Evolutionary conservation across 371 early-diverging fungal species (phyloP).

Genomic region (Zychaea mexicana): DNA sequence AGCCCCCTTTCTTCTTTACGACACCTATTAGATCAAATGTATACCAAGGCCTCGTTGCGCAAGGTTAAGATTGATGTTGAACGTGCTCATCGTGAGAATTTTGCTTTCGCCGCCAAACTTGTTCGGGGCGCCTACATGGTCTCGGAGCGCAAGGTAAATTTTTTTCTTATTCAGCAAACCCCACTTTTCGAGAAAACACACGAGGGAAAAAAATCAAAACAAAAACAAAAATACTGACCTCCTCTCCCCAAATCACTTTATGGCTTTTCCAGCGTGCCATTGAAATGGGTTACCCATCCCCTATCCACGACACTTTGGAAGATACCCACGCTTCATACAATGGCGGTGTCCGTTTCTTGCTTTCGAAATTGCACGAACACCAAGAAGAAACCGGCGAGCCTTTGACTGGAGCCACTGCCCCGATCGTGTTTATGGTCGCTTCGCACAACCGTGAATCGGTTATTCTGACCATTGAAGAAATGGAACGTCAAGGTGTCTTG

Average conservation of each 20-base stretch:
- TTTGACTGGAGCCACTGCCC: slow-evolving; percentile 37
- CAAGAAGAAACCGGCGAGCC: slow-evolving; percentile 26
- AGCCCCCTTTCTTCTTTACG: neutral
- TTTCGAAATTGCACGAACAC: slow-evolving; percentile 53
- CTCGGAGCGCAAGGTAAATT: slow-evolving; percentile 68
- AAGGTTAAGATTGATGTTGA: slow-evolving; percentile 75
- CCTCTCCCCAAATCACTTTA: neutral
- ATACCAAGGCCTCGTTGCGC: slow-evolving; percentile 73
- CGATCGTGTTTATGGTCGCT: slow-evolving; percentile 83
- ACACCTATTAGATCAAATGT: slow-evolving; percentile 85
- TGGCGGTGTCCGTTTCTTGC: slow-evolving; percentile 72
- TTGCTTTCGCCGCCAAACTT: slow-evolving; percentile 86
- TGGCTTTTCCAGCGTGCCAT: slow-evolving; percentile 55
- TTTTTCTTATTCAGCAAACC: neutral
- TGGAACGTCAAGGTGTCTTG: slow-evolving; percentile 63
- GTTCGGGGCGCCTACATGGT: slow-evolving; percentile 96
- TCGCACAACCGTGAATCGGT: slow-evolving; percentile 90
- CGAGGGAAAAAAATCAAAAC: neutral
- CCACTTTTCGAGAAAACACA: neutral
- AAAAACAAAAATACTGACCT: neutral
- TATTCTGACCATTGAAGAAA: slow-evolving; percentile 60
- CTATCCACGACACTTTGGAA: slow-evolving; percentile 79
- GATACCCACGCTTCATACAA: slow-evolving; percentile 88
- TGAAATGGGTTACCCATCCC: slow-evolving; percentile 69
- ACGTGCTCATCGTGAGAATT: slow-evolving; percentile 68